phyloP scores from a whole-genome alignment of 352 stramenopile genomes.

The Phytophthora vignae region DNA sequence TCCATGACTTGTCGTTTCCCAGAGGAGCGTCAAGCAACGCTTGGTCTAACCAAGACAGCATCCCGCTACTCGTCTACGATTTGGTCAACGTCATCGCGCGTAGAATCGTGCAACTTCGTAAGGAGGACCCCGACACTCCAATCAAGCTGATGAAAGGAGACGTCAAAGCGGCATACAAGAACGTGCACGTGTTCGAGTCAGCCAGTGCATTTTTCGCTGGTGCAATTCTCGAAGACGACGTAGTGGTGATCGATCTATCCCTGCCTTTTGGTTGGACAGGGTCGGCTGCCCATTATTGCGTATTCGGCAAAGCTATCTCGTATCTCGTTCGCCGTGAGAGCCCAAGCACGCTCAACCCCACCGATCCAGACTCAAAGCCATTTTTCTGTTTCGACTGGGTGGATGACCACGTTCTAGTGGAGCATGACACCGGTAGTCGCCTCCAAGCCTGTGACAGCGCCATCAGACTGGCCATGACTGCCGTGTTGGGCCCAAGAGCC shows the following conservation, averaged over 20 bases:
- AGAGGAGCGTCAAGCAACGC: neutral
- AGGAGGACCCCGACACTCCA: neutral
- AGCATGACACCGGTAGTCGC: neutral
- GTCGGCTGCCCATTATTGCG: neutral
- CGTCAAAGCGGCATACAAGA: neutral
- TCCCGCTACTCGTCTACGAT: neutral
- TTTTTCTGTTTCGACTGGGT: neutral
- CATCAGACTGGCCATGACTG: neutral
- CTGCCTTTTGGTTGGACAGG: neutral
- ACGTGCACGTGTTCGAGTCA: neutral
- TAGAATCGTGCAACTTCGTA: neutral
- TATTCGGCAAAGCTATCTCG: neutral
- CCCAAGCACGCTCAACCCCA: neutral
- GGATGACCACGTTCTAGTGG: neutral
- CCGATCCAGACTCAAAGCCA: neutral
- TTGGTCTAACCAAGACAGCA: neutral
- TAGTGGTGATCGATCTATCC: neutral
- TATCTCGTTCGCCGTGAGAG: neutral
- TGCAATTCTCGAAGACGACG: neutral
- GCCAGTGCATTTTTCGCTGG: neutral
- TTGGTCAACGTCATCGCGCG: neutral
- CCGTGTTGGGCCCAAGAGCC: neutral
- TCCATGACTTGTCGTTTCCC: neutral
- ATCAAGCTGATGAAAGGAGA: neutral
- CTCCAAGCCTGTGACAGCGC: neutral